Evolutionary conservation across 805 yeast species (phyloP).

Genomic region (Wickerhamiella australiensis): DNA sequence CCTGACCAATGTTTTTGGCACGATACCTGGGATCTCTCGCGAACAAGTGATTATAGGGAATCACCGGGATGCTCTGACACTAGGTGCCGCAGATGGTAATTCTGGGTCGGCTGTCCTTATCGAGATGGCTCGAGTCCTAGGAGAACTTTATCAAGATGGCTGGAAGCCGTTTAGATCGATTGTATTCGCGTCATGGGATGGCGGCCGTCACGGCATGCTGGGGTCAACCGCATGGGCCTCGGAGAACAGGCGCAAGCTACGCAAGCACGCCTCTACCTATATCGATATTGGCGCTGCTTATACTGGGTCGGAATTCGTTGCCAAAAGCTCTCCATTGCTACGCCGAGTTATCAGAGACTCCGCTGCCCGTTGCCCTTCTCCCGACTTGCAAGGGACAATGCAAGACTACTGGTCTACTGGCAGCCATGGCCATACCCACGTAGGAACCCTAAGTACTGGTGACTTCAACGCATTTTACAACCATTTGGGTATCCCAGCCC

Average conservation of each 20-base stretch:
- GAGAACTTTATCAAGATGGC: slow-evolving; percentile 39
- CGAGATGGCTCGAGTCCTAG: slow-evolving; percentile 51
- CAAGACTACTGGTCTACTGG: slow-evolving; percentile 8
- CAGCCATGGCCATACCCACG: slow-evolving; percentile 22
- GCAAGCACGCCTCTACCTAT: slow-evolving; percentile 48
- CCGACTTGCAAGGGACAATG: slow-evolving; percentile 24
- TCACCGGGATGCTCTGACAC: slow-evolving; percentile 72
- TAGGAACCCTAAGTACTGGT: slow-evolving; percentile 52
- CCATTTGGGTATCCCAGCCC: slow-evolving; percentile 32
- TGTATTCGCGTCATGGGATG: slow-evolving; percentile 69
- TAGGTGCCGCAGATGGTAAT: slow-evolving; percentile 73
- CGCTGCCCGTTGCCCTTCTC: slow-evolving; percentile 38
- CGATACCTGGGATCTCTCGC: slow-evolving; percentile 45
- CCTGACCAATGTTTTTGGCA: slow-evolving; percentile 51
- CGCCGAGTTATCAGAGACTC: slow-evolving; percentile 36
- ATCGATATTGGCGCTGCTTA: slow-evolving; percentile 58
- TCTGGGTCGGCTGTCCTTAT: slow-evolving; percentile 57
- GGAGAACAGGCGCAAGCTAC: slow-evolving; percentile 37
- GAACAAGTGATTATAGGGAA: slow-evolving; percentile 52
- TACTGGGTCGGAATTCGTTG: slow-evolving; percentile 40
- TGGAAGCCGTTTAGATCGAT: slow-evolving; percentile 69
- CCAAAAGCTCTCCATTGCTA: slow-evolving; percentile 50
- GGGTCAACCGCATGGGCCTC: slow-evolving; percentile 77
- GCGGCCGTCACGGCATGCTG: slow-evolving; percentile 56
- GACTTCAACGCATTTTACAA: slow-evolving; percentile 42